These are phyloP conservation scores for Penicillium sp. DNA, from an alignment of 2,329 filamentous ascomycete species.

Conservation along the genomic window DNA sequence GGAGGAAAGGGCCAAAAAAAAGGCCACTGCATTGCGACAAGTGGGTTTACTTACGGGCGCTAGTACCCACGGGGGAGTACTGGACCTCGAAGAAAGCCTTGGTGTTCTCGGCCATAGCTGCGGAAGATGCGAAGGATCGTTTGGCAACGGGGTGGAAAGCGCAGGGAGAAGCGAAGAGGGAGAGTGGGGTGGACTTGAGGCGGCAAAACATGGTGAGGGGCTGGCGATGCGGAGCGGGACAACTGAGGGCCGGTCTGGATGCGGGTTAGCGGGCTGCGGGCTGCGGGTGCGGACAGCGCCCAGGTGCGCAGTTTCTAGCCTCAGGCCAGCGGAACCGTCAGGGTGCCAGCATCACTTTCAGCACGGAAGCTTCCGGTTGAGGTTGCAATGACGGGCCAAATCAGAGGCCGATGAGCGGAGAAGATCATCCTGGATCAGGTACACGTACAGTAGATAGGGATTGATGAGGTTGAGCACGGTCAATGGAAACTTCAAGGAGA, in stretches of 20 bases:
- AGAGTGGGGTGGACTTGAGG: conserved; percentile 52
- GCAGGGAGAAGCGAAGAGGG: conserved; percentile 44
- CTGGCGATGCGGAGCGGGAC: conserved; percentile 32
- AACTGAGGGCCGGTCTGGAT: conserved; percentile 30
- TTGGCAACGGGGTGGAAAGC: conserved; percentile 38
- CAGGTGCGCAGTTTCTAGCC: conserved; percentile 20
- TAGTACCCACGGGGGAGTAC: conserved; percentile 50
- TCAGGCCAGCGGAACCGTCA: conserved; percentile 12
- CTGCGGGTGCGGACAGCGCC: conserved; percentile 18
- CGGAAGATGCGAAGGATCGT: conserved; percentile 57
- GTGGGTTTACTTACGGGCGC: conserved; percentile 34
- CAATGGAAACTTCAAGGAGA: conserved; percentile 23
- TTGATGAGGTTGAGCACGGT: conserved; percentile 15
- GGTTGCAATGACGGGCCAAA: not conserved
- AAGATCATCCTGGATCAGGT: not conserved
- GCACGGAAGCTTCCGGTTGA: not conserved
- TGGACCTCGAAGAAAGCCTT: conserved; percentile 78
- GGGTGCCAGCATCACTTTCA: conserved; percentile 11
- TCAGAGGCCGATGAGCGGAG: not conserved
- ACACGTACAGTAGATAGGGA: conserved; percentile 23
- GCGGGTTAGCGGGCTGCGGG: conserved; percentile 21
- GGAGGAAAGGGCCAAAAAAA: too few relatives aligned
- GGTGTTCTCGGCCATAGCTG: conserved; percentile 70
- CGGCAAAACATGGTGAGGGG: conserved; percentile 50
- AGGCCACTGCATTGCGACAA: too few relatives aligned